These are phyloP conservation scores for Eucalyptus rudis DNA, from an alignment of 345 rosid species.

Conservation along the genomic window DNA sequence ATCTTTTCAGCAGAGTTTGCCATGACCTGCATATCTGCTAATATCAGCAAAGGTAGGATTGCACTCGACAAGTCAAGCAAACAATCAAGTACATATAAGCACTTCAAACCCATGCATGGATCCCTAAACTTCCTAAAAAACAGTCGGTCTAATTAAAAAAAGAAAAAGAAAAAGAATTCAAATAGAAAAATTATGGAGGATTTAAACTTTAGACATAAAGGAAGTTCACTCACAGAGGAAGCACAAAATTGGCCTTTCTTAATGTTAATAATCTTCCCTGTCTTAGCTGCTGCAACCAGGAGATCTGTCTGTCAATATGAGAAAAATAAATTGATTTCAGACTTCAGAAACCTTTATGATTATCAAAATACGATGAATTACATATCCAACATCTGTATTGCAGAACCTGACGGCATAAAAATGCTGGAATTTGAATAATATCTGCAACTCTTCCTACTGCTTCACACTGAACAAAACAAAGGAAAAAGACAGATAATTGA, in stretches of 20 bases:
- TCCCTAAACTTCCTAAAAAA: neutral
- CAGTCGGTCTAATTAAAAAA: neutral
- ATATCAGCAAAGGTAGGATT: neutral
- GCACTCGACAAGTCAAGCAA: neutral
- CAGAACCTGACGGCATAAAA: constrained; percentile 87
- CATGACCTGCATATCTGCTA: constrained; percentile 58
- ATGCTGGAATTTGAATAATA: constrained; percentile 95
- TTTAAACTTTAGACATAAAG: neutral
- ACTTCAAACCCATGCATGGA: neutral
- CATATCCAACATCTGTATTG: neutral
- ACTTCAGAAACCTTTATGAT: neutral
- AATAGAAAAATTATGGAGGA: neutral
- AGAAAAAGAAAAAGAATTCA: neutral
- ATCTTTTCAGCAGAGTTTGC: constrained; percentile 81
- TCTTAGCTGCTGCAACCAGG: constrained; percentile 89
- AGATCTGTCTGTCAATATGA: constrained; percentile 72
- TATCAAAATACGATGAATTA: neutral
- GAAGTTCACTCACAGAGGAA: constrained; percentile 50
- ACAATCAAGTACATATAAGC: neutral
- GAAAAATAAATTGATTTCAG: neutral
- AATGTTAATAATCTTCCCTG: constrained; percentile 85
- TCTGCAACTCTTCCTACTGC: constrained; percentile 81
- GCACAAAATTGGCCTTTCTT: constrained; percentile 98
- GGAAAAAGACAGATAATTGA: neutral
- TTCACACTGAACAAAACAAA: constrained; percentile 48